These are phyloP conservation scores for Nicotiana noctiflora DNA, from an alignment of 257 asterid species.

Conservation along the genomic window DNA sequence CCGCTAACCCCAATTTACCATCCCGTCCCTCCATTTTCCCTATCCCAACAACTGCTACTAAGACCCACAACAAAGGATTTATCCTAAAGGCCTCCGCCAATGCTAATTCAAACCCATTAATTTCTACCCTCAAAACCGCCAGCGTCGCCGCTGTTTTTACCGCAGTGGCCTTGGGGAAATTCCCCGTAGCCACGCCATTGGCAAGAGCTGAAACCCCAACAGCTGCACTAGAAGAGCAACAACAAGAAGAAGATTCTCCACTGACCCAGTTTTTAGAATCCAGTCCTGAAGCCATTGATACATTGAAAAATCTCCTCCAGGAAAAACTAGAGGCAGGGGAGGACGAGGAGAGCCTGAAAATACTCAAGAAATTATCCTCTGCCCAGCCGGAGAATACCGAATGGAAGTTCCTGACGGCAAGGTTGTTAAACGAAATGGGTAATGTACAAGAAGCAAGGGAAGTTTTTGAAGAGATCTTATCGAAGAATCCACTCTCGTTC, in stretches of 20 bases:
- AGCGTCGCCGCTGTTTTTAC: slow-evolving; percentile 42
- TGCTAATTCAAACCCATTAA: slow-evolving; percentile 10
- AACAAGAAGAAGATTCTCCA: slow-evolving; percentile 29
- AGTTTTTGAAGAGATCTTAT: slow-evolving; percentile 50
- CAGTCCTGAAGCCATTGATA: slow-evolving; percentile 45
- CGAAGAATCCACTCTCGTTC: slow-evolving; percentile 39
- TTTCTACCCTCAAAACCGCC: slow-evolving; percentile 44
- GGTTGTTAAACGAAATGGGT: slow-evolving; percentile 62
- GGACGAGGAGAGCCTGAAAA: slow-evolving; percentile 54
- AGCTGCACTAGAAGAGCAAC: slow-evolving; percentile 24
- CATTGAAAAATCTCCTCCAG: slow-evolving; percentile 47
- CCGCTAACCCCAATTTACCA: neutral
- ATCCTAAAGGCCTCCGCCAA: slow-evolving; percentile 15
- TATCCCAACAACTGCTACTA: neutral
- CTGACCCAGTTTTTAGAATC: slow-evolving; percentile 42
- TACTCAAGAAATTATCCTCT: slow-evolving; percentile 34
- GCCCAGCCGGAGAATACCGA: slow-evolving; percentile 63
- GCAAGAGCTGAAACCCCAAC: slow-evolving; percentile 27
- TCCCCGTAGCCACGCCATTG: slow-evolving; percentile 20
- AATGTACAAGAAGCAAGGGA: slow-evolving; percentile 45
- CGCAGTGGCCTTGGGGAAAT: slow-evolving; percentile 44
- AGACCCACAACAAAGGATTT: neutral
- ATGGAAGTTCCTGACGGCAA: slow-evolving; percentile 64
- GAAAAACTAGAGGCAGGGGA: slow-evolving; percentile 64
- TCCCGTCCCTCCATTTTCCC: neutral